Evolutionary conservation across 2,329 filamentous ascomycete genomes (phyloP).

Genomic region (Rachicladosporium sp.): DNA sequence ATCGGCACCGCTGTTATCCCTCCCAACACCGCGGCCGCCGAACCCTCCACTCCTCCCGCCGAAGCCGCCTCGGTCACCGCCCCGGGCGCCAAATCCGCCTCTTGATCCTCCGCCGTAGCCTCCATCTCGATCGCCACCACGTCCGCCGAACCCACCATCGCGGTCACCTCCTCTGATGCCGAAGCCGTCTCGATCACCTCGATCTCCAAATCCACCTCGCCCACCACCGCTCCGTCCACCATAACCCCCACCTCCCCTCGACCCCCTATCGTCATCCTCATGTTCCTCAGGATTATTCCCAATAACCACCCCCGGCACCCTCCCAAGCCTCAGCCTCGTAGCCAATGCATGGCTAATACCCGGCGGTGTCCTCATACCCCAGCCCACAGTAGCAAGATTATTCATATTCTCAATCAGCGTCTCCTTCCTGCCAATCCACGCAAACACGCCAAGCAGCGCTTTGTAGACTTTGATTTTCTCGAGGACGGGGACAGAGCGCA

Average conservation of each 20-base stretch:
- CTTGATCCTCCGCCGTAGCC: slow-evolving; percentile 1
- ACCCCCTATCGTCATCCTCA: slow-evolving; percentile 3
- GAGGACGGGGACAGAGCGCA: slow-evolving; percentile 29
- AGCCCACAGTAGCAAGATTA: slow-evolving; percentile 38
- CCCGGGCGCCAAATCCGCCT: slow-evolving; percentile 5
- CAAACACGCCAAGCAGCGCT: slow-evolving; percentile 44
- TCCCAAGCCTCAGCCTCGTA: slow-evolving; percentile 16
- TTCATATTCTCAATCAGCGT: slow-evolving; percentile 41
- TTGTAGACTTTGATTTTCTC: slow-evolving; percentile 41
- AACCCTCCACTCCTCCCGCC: slow-evolving; percentile 6
- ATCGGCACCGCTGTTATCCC: slow-evolving; percentile 1
- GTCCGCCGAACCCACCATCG: slow-evolving; percentile 10
- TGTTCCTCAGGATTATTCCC: slow-evolving; percentile 8
- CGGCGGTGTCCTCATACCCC: slow-evolving; percentile 42
- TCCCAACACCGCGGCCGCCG: slow-evolving; percentile 2
- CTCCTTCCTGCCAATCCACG: slow-evolving; percentile 26
- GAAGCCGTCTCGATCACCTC: slow-evolving; percentile 9
- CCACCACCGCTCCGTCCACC: slow-evolving; percentile 9
- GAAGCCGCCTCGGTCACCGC: slow-evolving; percentile 2
- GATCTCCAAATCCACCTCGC: slow-evolving; percentile 9
- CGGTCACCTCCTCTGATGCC: slow-evolving; percentile 7
- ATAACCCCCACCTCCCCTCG: slow-evolving; percentile 9
- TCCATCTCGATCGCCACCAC: slow-evolving; percentile 6
- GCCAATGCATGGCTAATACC: slow-evolving; percentile 20
- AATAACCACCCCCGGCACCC: slow-evolving; percentile 20